These are phyloP conservation scores for Dicorynia guianensis DNA, from an alignment of 306 rosid genomes.

Conservation along the genomic window DNA sequence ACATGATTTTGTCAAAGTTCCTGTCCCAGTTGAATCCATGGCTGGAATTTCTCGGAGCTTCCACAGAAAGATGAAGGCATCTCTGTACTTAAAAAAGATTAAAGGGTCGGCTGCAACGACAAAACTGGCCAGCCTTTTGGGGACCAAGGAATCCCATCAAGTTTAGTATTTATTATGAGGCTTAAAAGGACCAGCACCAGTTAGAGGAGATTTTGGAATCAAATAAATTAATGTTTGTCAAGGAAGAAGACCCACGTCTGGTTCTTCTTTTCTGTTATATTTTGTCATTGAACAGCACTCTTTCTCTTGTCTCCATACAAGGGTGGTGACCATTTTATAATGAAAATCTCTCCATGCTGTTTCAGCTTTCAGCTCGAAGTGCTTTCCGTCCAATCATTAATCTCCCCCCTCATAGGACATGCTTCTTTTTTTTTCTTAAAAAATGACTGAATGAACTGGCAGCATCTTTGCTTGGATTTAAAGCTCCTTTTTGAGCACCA, in stretches of 20 bases:
- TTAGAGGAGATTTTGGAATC: conserved; percentile 31
- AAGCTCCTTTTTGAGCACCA: conserved; percentile 62
- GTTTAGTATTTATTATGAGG: conserved; percentile 15
- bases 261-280: conserved; percentile 19
- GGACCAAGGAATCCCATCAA: conserved; percentile 46
- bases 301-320: conserved; percentile 23
- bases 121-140: conserved; percentile 58
- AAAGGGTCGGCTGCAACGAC: conserved; percentile 55
- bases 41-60: conserved; percentile 24
- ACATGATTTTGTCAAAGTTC: not conserved
- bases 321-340: conserved; percentile 47
- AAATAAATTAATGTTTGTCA: conserved; percentile 30
- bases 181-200: conserved; percentile 24
- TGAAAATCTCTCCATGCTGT: conserved; percentile 37
- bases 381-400: conserved; percentile 57
- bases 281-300: conserved; percentile 22
- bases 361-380: conserved; percentile 29
- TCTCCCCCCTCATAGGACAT: conserved; percentile 59
- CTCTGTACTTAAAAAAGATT: not conserved
- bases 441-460: conserved; percentile 81
- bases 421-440: conserved; percentile 46
- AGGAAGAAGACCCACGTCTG: conserved; percentile 46
- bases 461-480: conserved; percentile 80
- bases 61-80: conserved; percentile 32
- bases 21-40: conserved; percentile 35